phyloP scores from a whole-genome alignment of 768 basidiomycete species.

The Russula foetens region DNA sequence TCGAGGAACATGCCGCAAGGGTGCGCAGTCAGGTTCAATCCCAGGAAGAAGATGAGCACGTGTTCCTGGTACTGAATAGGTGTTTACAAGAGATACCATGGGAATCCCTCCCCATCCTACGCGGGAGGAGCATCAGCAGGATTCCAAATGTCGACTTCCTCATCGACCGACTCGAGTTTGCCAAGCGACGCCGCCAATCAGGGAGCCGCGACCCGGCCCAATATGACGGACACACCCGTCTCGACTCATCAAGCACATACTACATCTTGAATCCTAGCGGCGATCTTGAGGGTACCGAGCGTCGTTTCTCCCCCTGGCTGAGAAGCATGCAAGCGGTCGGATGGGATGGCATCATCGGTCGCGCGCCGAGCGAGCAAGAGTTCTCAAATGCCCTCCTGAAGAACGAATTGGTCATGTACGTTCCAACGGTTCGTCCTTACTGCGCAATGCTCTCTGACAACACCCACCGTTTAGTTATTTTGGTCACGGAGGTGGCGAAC shows the following conservation, averaged over 20 bases:
- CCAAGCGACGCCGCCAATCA: constrained; percentile 34
- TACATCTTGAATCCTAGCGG: constrained; percentile 91
- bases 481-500: constrained; percentile 94
- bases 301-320: constrained; percentile 73
- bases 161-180: constrained; percentile 67
- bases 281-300: constrained; percentile 79
- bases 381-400: constrained; percentile 60
- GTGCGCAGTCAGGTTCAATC: constrained; percentile 23
- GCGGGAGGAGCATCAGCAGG: constrained; percentile 83
- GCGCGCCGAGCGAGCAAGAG: constrained; percentile 76
- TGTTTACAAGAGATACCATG: constrained; percentile 85
- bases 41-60: constrained; percentile 50
- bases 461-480: constrained; percentile 65
- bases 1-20: constrained; percentile 63
- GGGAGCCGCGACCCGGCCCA: constrained; percentile 20
- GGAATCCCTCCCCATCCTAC: constrained; percentile 87
- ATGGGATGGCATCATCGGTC: constrained; percentile 79
- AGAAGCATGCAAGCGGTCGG: constrained; percentile 60
- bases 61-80: constrained; percentile 87
- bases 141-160: constrained; percentile 87
- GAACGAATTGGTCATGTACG: constrained; percentile 87
- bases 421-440: constrained; percentile 20
- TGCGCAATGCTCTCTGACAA: neutral
- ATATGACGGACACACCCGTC: constrained; percentile 37
- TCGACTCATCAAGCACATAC: constrained; percentile 65